These are phyloP conservation scores for Podospora didyma DNA, from an alignment of 495 filamentous ascomycete species.

Conservation along the genomic window DNA sequence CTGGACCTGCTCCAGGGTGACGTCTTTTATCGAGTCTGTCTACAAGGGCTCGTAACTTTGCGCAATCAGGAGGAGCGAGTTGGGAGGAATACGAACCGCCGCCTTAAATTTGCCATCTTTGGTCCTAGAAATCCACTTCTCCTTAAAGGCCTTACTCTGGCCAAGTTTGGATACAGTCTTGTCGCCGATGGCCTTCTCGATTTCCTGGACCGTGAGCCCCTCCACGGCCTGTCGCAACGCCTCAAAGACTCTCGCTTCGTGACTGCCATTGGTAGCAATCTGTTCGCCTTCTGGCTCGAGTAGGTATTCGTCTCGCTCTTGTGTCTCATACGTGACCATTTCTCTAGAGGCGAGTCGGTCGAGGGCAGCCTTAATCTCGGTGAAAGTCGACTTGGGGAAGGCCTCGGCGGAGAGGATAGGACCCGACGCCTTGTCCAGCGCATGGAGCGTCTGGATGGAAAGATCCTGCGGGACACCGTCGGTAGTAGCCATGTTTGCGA, in stretches of 20 bases:
- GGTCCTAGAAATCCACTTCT: conserved; percentile 92
- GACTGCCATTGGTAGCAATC: conserved; percentile 61
- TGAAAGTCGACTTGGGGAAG: conserved; percentile 69
- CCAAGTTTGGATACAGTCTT: conserved; percentile 83
- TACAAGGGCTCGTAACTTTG: conserved; percentile 22
- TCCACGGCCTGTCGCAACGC: conserved; percentile 72
- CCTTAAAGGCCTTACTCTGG: conserved; percentile 94
- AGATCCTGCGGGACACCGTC: conserved; percentile 46
- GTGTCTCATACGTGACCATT: conserved; percentile 82
- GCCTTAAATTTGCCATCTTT: conserved; percentile 37
- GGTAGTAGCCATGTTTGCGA: conserved; percentile 25
- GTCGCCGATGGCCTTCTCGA: conserved; percentile 69
- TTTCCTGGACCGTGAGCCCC: conserved; percentile 74
- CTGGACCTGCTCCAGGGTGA: conserved; percentile 68
- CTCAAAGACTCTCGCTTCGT: conserved; percentile 92
- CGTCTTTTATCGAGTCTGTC: conserved; percentile 69
- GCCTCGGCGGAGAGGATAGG: conserved; percentile 69
- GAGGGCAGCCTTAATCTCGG: conserved; percentile 21
- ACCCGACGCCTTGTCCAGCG: conserved; percentile 59
- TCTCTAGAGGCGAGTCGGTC: conserved; percentile 63
- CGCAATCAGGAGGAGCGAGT: not conserved
- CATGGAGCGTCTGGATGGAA: conserved; percentile 60
- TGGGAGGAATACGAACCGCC: not conserved
- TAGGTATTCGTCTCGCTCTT: conserved; percentile 57
- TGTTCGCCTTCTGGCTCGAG: conserved; percentile 3